These are phyloP conservation scores for Blastocystis hominis DNA, from an alignment of 352 stramenopile genomes.

Conservation along the genomic window DNA sequence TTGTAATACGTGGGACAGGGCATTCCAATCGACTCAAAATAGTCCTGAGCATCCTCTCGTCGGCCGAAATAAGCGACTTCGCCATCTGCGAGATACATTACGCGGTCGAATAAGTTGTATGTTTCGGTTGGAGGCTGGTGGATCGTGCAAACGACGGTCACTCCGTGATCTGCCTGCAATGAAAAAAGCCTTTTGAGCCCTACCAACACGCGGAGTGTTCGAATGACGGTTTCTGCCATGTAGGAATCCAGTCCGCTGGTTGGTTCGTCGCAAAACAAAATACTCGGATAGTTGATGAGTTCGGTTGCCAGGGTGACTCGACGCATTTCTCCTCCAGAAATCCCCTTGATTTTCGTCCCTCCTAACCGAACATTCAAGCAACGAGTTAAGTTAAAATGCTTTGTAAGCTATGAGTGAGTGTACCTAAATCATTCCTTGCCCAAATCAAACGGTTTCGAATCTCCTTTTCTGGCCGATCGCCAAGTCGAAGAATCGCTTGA, in stretches of 20 bases:
- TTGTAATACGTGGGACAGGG: constrained; percentile 43
- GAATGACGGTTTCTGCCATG: constrained; percentile 53
- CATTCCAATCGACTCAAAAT: constrained; percentile 41
- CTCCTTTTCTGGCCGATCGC: not conserved
- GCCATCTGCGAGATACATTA: constrained; percentile 45
- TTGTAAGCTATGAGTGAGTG: constrained; percentile 14
- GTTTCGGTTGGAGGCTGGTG: constrained; percentile 49
- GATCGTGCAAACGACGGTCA: constrained; percentile 48
- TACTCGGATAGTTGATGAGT: constrained; percentile 49
- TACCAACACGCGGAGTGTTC: constrained; percentile 35
- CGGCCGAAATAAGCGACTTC: constrained; percentile 30
- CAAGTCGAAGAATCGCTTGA: constrained; percentile 46
- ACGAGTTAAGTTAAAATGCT: constrained; percentile 46
- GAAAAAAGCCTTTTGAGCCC: no score
- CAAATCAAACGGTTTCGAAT: constrained; percentile 35
- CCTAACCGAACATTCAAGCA: constrained; percentile 27
- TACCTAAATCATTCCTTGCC: not conserved
- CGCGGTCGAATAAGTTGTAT: constrained; percentile 34
- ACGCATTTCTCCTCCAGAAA: constrained; percentile 54
- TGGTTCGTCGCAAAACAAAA: constrained; percentile 55
- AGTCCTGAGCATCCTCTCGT: not conserved
- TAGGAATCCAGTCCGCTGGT: constrained; percentile 54
- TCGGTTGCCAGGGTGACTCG: constrained; percentile 43
- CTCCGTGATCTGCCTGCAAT: constrained; percentile 35
- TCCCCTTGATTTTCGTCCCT: constrained; percentile 35